A percentile compares a stretch with the other conserved stretches of the same genome.
Conservation (phyloP, 495 filamentous ascomycete species). For the Hypomontagnella submonticulosa region DNA sequence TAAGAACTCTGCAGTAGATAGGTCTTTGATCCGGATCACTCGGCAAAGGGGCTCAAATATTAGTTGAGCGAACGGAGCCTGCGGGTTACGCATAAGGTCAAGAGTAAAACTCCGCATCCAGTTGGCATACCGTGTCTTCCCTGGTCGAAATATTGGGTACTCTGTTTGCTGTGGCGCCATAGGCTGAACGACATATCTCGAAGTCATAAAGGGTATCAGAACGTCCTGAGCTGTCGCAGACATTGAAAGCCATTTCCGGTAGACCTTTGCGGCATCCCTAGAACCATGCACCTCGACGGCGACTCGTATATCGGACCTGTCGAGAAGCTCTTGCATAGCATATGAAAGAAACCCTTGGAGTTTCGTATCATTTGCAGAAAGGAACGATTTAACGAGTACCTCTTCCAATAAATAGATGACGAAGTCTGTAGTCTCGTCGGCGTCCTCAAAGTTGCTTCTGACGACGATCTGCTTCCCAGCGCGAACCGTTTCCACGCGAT, state of each 20-base stretch:
- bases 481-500: constrained; percentile 81
- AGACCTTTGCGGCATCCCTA: constrained; percentile 61
- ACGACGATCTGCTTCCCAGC: constrained; percentile 84
- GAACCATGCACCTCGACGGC: constrained; percentile 55
- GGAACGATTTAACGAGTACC: constrained; percentile 88
- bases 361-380: constrained; percentile 85
- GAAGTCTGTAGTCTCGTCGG: constrained; percentile 86
- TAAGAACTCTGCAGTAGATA: constrained; percentile 84
- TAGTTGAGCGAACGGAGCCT: constrained; percentile 72
- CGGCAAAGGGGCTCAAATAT: constrained; percentile 84
- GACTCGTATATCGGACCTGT: constrained; percentile 74
- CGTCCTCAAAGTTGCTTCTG: constrained; percentile 81
- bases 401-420: constrained; percentile 85
- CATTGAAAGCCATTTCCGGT: constrained; percentile 78
- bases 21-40: constrained; percentile 83
- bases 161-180: constrained; percentile 62
- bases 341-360: constrained; percentile 91
- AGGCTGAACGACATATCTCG: constrained; percentile 77
- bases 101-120: constrained; percentile 86
- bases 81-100: constrained; percentile 80
- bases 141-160: constrained; percentile 81
- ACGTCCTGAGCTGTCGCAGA: constrained; percentile 79
- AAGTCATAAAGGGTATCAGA: constrained; percentile 85
- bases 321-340: constrained; percentile 91
- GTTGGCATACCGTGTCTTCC: constrained; percentile 69